phyloP scores from a whole-genome alignment of 345 rosid genomes.

The Sisymbrium irio region DNA sequence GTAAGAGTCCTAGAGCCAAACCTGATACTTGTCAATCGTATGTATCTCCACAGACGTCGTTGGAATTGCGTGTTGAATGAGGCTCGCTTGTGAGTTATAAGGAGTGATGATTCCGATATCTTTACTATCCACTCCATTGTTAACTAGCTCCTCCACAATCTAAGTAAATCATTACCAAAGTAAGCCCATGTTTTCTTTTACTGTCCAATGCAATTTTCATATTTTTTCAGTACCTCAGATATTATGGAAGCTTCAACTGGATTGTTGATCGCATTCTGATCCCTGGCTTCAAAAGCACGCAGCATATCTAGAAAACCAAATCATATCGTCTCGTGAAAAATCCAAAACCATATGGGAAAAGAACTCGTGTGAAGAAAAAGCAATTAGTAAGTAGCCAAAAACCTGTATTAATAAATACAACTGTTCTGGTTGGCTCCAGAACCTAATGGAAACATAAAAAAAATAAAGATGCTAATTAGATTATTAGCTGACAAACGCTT shows the following conservation, averaged over 20 bases:
- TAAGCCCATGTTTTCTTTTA: slow-evolving; percentile 2
- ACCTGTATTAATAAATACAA: slow-evolving; percentile 84
- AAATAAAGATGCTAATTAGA: slow-evolving; percentile 1
- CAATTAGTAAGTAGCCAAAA: slow-evolving; percentile 15
- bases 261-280: slow-evolving; percentile 65
- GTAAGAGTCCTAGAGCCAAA: slow-evolving; percentile 33
- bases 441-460: slow-evolving; percentile 48
- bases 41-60: slow-evolving; percentile 71
- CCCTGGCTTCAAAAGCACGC: slow-evolving; percentile 75
- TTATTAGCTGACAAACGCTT: background rate
- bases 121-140: slow-evolving; percentile 60
- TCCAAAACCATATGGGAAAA: slow-evolving; percentile 10
- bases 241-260: slow-evolving; percentile 83
- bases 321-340: slow-evolving; percentile 12
- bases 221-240: slow-evolving; percentile 52
- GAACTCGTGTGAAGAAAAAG: background rate
- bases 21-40: slow-evolving; percentile 98
- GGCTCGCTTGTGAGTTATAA: slow-evolving; percentile 84
- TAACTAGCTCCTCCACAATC: slow-evolving; percentile 60
- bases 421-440: slow-evolving; percentile 64
- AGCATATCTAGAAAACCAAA: slow-evolving; percentile 53
- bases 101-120: slow-evolving; percentile 94
- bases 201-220: background rate
- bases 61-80: slow-evolving; percentile 48
- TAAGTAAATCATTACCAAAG: slow-evolving; percentile 14